Percentiles rank a stretch among this genome's conserved stretches.
phyloP scores from a whole-genome alignment of 208 protist species.

The Leptomonas pyrrhocoris region DNA sequence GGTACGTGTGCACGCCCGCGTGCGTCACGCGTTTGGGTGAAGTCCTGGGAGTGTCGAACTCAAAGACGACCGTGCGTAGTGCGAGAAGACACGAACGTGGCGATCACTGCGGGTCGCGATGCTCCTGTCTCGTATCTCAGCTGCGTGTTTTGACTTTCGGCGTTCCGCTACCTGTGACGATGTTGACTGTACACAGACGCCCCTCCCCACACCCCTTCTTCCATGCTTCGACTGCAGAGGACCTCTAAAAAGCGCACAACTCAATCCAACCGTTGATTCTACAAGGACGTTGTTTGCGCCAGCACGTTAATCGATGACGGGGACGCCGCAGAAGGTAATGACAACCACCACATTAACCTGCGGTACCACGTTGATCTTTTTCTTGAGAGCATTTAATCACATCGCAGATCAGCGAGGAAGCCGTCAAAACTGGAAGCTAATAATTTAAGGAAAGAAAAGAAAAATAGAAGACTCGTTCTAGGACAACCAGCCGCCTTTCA shows the following conservation, averaged over 20 bases:
- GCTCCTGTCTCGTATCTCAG: no score
- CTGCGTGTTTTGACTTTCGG: not conserved
- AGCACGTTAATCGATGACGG: no score
- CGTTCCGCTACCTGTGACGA: not conserved
- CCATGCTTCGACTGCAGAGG: not conserved
- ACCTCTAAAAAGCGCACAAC: no score
- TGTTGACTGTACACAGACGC: not conserved
- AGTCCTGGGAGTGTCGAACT: no score
- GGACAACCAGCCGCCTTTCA: no score
- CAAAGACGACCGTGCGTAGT: no score
- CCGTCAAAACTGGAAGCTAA: no score
- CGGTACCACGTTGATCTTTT: not conserved
- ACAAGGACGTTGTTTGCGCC: not conserved
- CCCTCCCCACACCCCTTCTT: not conserved
- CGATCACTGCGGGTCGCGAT: no score
- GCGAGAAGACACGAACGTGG: no score
- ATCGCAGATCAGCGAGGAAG: not conserved
- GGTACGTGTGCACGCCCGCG: no score
- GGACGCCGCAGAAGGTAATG: no score
- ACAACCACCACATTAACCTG: not conserved
- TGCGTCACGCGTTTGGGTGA: no score
- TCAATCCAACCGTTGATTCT: not conserved
- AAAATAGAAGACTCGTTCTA: not conserved
- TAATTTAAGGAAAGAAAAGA: not conserved
- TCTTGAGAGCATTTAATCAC: not conserved